A percentile compares a stretch with the other conserved stretches of the same genome.
These are phyloP conservation scores for Populus hybrid DNA, from an alignment of 441 rosid species.

Conservation along the genomic window DNA sequence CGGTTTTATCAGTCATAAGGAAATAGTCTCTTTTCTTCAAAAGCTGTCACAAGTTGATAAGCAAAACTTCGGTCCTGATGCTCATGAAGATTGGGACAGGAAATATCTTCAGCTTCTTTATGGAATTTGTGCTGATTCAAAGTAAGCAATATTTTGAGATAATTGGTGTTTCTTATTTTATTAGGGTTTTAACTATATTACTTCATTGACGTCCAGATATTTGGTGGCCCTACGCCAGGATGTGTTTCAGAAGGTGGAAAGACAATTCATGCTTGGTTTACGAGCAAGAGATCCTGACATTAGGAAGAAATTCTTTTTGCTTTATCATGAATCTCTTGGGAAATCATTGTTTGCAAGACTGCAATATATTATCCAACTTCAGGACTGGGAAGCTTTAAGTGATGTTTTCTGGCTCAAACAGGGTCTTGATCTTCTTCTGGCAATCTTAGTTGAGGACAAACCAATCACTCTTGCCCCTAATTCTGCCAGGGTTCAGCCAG, in stretches of 20 bases:
- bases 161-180: conserved; percentile 15
- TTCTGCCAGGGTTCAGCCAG: conserved; percentile 82
- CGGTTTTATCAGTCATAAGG: conserved; percentile 70
- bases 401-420: conserved; percentile 99
- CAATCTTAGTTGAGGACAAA: conserved; percentile 77
- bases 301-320: conserved; percentile 80
- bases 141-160: conserved; percentile 42
- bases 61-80: conserved; percentile 64
- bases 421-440: conserved; percentile 96
- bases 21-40: conserved; percentile 81
- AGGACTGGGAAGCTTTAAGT: conserved; percentile 98
- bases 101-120: conserved; percentile 92
- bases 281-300: conserved; percentile 95
- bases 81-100: conserved; percentile 87
- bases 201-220: conserved; percentile 54
- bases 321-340: conserved; percentile 81
- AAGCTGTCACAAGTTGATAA: conserved; percentile 95
- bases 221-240: conserved; percentile 72
- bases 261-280: conserved; percentile 96
- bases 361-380: conserved; percentile 81
- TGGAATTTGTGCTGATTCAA: conserved; percentile 85
- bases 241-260: conserved; percentile 91
- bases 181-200: conserved; percentile 14
- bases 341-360: conserved; percentile 78
- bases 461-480: conserved; percentile 94